phyloP scores from a whole-genome alignment of 225 moss, liverwort and hornwort species.

The Pseudisothecium myosuroides region DNA sequence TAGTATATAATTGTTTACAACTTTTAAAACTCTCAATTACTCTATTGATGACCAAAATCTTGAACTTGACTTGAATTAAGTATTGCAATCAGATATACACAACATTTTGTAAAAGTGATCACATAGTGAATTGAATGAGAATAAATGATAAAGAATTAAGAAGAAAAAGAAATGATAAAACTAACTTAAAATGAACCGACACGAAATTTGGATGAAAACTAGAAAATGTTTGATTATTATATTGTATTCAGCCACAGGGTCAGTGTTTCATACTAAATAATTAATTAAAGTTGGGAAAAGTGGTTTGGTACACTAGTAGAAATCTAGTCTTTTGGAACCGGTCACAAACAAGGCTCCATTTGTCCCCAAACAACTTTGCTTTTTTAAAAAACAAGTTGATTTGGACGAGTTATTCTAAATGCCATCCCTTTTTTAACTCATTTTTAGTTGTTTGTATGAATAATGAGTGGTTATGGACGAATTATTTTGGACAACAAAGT shows the following conservation, averaged over 20 bases:
- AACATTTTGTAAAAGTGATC: neutral
- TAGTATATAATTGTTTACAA: neutral
- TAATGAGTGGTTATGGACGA: neutral
- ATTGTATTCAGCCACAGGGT: accelerated
- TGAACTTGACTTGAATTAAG: neutral
- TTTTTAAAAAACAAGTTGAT: neutral
- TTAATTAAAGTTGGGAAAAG: neutral
- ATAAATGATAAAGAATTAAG: neutral
- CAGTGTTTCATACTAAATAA: accelerated
- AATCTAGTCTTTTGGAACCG: neutral
- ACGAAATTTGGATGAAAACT: neutral
- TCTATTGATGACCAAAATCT: neutral
- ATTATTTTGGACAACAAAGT: accelerated
- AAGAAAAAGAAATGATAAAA: neutral
- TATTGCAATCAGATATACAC: neutral
- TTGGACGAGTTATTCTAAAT: neutral
- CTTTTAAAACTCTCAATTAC: neutral
- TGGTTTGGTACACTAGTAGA: neutral
- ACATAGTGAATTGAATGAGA: neutral
- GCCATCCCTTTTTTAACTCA: neutral
- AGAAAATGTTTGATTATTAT: neutral
- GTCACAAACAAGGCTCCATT: neutral
- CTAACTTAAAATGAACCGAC: accelerated
- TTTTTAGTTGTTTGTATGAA: neutral
- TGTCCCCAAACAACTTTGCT: accelerated